Base-by-base conservation (phyloP, 176 grass and related monocot species). In the Puya raimondii region DNA sequence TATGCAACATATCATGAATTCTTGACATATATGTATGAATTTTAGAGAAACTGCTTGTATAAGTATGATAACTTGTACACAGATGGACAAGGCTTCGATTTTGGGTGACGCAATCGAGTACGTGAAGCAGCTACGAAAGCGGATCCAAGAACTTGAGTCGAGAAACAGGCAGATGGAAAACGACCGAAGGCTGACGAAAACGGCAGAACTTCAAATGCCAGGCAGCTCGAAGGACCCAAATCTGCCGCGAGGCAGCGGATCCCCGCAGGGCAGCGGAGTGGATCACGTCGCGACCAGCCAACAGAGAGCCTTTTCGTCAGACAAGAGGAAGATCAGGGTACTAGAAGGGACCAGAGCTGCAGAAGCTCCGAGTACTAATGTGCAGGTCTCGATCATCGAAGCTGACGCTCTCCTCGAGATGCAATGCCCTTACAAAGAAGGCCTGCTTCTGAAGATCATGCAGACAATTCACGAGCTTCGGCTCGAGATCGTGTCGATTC, bases 81-180 rank as follows among this genome's bases (percentile, higher is more conserved):
- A 97, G 94, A 90, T 90, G 87, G 94, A 99, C 65, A 90, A 87
- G 72, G 80, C 89, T 0, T 93, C 89, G 20, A 93, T 99, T 21
- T 77, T 99, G 10, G 87, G 82, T 0, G 89, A 99, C 61, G 86
- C 89, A 17, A 93, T 91, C 49, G 94, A 99, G 66, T 99, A 93
- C n/a, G 59, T 99, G 74, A 99, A 93, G 82, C 89, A 99, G 72
- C 77, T 93, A 1, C 70, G 71, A 14, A 72, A 80, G 0, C 84
- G 71, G 4, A 84, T 99, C 71, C 77, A 93, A 70, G 94, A 99
- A 5, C 94, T 97, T 0, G 89, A 97, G 53, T 73, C 82, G 10
- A 69, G 3, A 23, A 66, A 72, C 53, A 88, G 50, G 69, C 69
- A 67, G 23, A 49, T 81, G 1, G 78, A 84, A 64, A 50, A 48